phyloP scores from a whole-genome alignment of 768 basidiomycete genomes.

The Mycena vulgaris region DNA sequence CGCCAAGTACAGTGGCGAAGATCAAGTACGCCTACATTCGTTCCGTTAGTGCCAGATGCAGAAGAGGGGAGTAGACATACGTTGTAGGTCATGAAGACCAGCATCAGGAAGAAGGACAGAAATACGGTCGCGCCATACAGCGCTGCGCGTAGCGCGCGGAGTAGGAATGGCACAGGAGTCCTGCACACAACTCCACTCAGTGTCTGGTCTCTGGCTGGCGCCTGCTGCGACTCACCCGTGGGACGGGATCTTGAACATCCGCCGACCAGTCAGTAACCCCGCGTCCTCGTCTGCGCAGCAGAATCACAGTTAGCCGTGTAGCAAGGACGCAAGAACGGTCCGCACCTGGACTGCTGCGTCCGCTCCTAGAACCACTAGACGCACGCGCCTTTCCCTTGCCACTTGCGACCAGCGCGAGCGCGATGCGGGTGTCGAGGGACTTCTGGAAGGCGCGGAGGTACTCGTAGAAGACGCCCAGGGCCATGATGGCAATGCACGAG shows the following conservation, averaged over 20 bases:
- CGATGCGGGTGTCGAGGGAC: conserved; percentile 72
- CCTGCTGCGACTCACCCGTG: conserved; percentile 58
- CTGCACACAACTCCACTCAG: conserved; percentile 48
- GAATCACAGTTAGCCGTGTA: conserved; percentile 42
- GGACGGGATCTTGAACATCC: conserved; percentile 51
- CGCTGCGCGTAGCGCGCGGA: conserved; percentile 72
- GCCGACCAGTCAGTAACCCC: conserved; percentile 67
- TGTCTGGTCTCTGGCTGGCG: neutral
- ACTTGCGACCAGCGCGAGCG: conserved; percentile 58
- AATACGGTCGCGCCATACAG: conserved; percentile 85
- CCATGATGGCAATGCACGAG: conserved; percentile 76
- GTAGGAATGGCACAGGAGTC: conserved; percentile 62
- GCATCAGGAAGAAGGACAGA: conserved; percentile 92
- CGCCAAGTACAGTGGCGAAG: conserved; percentile 84
- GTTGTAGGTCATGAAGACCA: conserved; percentile 98
- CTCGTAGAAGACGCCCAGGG: conserved; percentile 83
- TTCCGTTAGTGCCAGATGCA: neutral
- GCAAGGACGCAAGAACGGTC: conserved; percentile 38
- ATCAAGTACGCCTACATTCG: conserved; percentile 86
- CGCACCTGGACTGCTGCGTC: conserved; percentile 42
- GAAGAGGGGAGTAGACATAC: conserved; percentile 59
- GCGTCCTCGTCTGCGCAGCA: conserved; percentile 62
- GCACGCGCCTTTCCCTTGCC: conserved; percentile 63
- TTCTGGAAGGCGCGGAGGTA: conserved; percentile 79
- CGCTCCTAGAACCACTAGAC: conserved; percentile 45